These are phyloP conservation scores for Pichia sp. DNA, from an alignment of 1,139 yeast species.

Conservation along the genomic window DNA sequence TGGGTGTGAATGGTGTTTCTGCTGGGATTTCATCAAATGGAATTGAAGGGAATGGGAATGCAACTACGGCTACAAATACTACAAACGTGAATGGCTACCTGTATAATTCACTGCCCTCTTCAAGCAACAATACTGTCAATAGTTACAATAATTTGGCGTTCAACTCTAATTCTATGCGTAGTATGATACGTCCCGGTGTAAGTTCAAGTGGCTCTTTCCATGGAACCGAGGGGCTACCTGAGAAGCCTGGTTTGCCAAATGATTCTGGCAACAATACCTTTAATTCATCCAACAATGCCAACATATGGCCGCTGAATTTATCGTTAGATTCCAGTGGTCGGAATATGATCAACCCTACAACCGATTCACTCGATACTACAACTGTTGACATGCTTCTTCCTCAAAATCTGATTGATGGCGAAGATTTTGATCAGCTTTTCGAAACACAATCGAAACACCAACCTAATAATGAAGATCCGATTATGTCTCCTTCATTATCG, in stretches of 20 bases:
- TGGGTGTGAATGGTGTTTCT: neutral
- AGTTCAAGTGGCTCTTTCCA: slow-evolving; percentile 17
- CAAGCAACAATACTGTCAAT: slow-evolving; percentile 1
- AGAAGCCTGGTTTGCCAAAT: slow-evolving; percentile 9
- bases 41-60: neutral
- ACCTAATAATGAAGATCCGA: neutral
- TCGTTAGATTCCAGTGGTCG: neutral
- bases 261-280: slow-evolving; percentile 4
- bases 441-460: slow-evolving; percentile 8
- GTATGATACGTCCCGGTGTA: slow-evolving; percentile 10
- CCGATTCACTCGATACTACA: slow-evolving; percentile 13
- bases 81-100: slow-evolving; percentile 16
- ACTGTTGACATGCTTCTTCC: slow-evolving; percentile 27
- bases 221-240: slow-evolving; percentile 13
- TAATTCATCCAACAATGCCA: slow-evolving; percentile 6
- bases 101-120: slow-evolving; percentile 11
- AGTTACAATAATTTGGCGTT: slow-evolving; percentile 1
- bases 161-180: slow-evolving; percentile 7
- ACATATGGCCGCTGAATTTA: slow-evolving; percentile 3
- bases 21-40: neutral
- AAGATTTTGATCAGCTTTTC: slow-evolving; percentile 19
- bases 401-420: slow-evolving; percentile 29
- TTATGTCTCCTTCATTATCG: slow-evolving; percentile 3
- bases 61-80: slow-evolving; percentile 16
- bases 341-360: neutral